phyloP scores from a whole-genome alignment of 148 eudicot species.

The Spergularia marina region DNA sequence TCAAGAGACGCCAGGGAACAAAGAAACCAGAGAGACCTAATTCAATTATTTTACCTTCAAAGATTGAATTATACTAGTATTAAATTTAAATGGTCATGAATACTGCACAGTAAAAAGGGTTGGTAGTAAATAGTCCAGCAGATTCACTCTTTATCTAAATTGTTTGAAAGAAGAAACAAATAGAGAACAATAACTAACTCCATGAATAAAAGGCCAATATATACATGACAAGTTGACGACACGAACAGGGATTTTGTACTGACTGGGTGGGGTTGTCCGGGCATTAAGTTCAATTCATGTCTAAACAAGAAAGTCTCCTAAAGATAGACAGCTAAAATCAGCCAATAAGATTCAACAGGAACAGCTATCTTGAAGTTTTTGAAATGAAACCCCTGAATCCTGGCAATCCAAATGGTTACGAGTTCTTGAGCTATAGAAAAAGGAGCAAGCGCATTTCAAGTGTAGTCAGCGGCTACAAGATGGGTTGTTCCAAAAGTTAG shows the following conservation, averaged over 20 bases:
- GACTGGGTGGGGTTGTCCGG: not conserved
- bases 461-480: too few relatives aligned
- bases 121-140: not conserved
- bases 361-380: not conserved
- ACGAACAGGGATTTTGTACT: not conserved
- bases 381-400: not conserved
- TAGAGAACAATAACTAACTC: not conserved
- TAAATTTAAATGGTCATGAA: too few relatives aligned
- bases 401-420: not conserved
- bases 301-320: not conserved
- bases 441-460: too few relatives aligned
- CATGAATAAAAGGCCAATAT: not conserved
- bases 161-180: not conserved
- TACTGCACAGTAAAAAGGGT: not conserved
- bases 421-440: not conserved
- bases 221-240: not conserved
- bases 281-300: not conserved
- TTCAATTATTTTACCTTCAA: not conserved
- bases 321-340: not conserved
- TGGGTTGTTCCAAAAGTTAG: not conserved
- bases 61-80: not conserved
- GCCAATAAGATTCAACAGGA: not conserved
- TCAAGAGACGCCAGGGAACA: too few relatives aligned
- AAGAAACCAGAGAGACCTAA: too few relatives aligned
- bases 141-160: not conserved